Conservation (phyloP, 768 basidiomycete species). For the Trametes cinnabarina region DNA sequence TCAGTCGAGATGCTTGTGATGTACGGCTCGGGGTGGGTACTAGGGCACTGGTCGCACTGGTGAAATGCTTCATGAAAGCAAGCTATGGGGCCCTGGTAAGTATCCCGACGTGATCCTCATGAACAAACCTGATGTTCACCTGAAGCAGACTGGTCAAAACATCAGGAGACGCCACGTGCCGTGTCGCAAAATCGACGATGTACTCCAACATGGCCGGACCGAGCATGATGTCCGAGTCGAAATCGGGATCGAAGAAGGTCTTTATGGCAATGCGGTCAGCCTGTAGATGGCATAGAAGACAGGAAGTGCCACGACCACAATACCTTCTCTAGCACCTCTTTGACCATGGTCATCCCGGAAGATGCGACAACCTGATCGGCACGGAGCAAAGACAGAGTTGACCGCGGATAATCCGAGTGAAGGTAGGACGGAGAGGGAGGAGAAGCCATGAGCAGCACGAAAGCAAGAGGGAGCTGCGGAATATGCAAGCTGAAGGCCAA, state of each 20-base stretch:
- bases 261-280: constrained; percentile 23
- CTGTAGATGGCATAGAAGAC: no score
- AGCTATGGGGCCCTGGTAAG: constrained; percentile 51
- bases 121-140: no score
- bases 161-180: constrained; percentile 59
- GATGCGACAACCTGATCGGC: constrained; percentile 52
- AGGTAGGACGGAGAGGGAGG: constrained; percentile 51
- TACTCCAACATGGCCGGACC: constrained; percentile 58
- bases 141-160: constrained; percentile 58
- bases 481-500: constrained; percentile 45
- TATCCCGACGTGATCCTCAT: no score
- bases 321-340: constrained; percentile 57
- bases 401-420: constrained; percentile 56
- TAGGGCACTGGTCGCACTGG: constrained; percentile 53
- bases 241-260: constrained; percentile 65
- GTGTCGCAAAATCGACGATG: constrained; percentile 54
- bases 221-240: constrained; percentile 58
- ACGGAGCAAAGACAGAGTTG: constrained; percentile 57
- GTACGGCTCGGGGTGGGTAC: constrained; percentile 25
- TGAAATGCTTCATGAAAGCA: constrained; percentile 68
- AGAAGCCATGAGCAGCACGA: constrained; percentile 60
- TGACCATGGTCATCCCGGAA: constrained; percentile 45
- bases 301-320: no score
- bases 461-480: constrained; percentile 57
- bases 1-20: background rate